Evolutionary conservation across 441 rosid species (phyloP).

Genomic region (Jatropha podagrica): DNA sequence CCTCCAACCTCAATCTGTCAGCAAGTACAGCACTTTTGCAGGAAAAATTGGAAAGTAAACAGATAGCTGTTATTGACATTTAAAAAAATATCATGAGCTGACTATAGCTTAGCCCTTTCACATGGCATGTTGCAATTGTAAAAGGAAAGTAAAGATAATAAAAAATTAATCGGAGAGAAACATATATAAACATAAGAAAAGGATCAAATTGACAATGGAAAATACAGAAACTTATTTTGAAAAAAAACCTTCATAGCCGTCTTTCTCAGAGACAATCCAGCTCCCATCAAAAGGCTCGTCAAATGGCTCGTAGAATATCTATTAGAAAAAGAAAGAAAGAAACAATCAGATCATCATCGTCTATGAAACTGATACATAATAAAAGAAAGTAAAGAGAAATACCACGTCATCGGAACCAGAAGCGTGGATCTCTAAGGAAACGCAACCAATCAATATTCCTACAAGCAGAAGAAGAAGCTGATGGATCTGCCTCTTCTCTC

Average conservation of each 20-base stretch:
- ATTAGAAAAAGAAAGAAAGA: not conserved
- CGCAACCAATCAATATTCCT: not conserved
- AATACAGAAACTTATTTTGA: not conserved
- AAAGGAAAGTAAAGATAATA: no score
- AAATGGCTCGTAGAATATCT: conserved; percentile 80
- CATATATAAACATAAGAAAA: no score
- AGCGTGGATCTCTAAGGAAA: not conserved
- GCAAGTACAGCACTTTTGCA: no score
- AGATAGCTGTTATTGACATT: no score
- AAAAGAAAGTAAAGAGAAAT: not conserved
- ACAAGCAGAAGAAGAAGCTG: not conserved
- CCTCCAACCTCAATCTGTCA: no score
- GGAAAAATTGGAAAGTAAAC: no score
- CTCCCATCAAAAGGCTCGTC: conserved; percentile 80
- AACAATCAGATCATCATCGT: not conserved
- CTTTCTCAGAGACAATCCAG: conserved; percentile 77
- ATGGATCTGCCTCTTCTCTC: not conserved
- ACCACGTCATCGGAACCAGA: not conserved
- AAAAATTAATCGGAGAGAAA: not conserved
- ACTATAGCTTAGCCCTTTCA: not conserved
- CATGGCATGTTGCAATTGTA: no score
- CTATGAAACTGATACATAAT: not conserved
- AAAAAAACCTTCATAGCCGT: conserved; percentile 60
- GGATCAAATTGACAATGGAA: not conserved
- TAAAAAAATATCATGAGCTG: no score